A percentile compares a stretch with the other conserved stretches of the same genome.
phyloP scores from a whole-genome alignment of 306 rosid species.

The Cucurbita argyrosperma region DNA sequence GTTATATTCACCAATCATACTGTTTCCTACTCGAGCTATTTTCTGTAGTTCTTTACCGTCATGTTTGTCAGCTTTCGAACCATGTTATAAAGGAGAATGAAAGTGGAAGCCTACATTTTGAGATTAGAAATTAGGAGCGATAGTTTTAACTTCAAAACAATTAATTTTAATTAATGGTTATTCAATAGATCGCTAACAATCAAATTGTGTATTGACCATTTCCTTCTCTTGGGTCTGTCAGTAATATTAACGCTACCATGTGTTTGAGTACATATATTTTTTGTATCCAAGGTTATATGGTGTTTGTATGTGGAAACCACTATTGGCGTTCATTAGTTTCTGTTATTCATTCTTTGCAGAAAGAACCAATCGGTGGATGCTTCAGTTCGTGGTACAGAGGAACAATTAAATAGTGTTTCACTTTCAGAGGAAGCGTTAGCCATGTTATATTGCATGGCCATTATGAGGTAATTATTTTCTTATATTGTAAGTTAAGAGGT shows the following conservation, averaged over 20 bases:
- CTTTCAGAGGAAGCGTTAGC: slow-evolving; percentile 65
- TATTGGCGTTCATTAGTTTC: not conserved
- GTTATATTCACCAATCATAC: not conserved
- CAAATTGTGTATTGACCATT: not conserved
- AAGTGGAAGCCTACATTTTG: not conserved
- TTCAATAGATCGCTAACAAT: not conserved
- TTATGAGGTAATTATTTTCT: slow-evolving; percentile 35
- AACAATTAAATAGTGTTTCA: slow-evolving; percentile 14
- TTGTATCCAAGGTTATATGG: not conserved
- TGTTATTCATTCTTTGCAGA: slow-evolving; percentile 8
- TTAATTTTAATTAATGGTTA: not conserved
- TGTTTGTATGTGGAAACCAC: not conserved
- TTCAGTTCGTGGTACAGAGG: slow-evolving; percentile 15
- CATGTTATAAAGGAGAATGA: not conserved
- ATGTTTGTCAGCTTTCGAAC: not conserved
- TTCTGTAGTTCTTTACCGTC: not conserved
- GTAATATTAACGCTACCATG: not conserved
- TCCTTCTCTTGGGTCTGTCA: not conserved
- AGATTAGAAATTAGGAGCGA: not conserved
- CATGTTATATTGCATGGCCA: slow-evolving; percentile 68
- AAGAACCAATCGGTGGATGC: slow-evolving; percentile 8
- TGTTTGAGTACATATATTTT: not conserved
- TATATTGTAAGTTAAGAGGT: not conserved
- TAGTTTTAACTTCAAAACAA: not conserved
- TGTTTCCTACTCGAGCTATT: not conserved